phyloP scores from a whole-genome alignment of 2,329 filamentous ascomycete genomes.

The Nemania bipapillata region DNA sequence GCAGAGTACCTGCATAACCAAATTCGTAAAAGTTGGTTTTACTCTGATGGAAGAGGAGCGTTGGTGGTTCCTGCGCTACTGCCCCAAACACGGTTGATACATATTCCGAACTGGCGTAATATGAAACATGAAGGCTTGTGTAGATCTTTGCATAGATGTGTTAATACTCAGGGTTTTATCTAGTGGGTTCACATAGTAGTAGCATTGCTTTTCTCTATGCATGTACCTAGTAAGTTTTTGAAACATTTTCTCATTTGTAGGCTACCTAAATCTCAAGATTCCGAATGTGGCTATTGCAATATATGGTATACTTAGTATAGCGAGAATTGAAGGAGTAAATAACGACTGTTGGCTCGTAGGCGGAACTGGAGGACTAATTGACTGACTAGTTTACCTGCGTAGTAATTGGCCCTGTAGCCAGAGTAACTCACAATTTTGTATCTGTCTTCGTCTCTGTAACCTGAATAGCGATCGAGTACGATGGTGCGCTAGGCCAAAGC shows the following conservation, averaged over 20 bases:
- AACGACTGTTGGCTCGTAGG: too few species aligned
- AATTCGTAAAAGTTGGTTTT: neutral
- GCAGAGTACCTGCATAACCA: neutral
- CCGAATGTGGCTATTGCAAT: too few species aligned
- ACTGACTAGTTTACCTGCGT: too few species aligned
- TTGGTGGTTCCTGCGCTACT: neutral
- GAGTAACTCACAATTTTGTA: neutral
- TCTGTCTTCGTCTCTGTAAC: neutral
- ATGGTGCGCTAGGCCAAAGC: neutral
- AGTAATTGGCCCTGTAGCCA: too few species aligned
- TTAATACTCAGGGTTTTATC: neutral
- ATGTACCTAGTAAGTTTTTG: too few species aligned
- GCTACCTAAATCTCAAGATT: too few species aligned
- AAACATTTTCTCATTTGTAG: too few species aligned
- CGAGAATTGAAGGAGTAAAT: too few species aligned
- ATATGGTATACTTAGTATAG: too few species aligned
- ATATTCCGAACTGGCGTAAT: neutral
- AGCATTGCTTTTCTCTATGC: too few species aligned
- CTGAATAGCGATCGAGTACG: neutral
- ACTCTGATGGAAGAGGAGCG: neutral
- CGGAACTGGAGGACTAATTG: too few species aligned
- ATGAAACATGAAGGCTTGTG: neutral
- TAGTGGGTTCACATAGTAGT: too few species aligned
- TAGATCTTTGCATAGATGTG: neutral
- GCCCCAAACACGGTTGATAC: slow-evolving; percentile 12